A percentile compares a stretch with the other conserved stretches of the same genome.
Conservation (phyloP, 2,329 filamentous ascomycete genomes). For the Pseudopithomyces chartarum region DNA sequence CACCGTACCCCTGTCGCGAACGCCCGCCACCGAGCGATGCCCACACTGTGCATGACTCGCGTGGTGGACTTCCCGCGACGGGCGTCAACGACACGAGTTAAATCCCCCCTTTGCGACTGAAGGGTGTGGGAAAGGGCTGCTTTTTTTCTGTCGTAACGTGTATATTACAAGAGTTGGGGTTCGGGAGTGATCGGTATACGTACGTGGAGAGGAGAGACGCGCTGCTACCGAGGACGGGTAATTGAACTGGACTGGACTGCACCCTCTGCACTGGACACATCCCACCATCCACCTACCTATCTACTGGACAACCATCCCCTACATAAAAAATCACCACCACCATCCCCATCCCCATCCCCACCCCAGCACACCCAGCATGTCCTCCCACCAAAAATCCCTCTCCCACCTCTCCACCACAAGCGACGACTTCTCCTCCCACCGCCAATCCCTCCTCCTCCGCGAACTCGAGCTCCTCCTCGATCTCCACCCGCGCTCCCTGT, state of each 20-base stretch:
- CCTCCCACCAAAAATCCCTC: constrained; percentile 26
- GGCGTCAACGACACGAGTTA: not conserved
- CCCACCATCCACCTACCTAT: too few species aligned
- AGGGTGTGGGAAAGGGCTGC: not conserved
- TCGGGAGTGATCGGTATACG: too few species aligned
- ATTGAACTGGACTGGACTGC: too few species aligned
- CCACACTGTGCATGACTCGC: not conserved
- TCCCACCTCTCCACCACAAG: constrained; percentile 31
- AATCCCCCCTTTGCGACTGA: not conserved
- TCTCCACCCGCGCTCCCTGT: constrained; percentile 38
- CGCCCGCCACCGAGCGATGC: not conserved
- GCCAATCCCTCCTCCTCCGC: constrained; percentile 39
- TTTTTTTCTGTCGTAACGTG: not conserved
- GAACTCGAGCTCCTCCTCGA: constrained; percentile 42
- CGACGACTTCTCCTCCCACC: constrained; percentile 33
- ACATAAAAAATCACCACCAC: too few species aligned
- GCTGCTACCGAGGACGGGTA: too few species aligned
- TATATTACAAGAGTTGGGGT: not conserved
- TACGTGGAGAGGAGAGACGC: too few species aligned
- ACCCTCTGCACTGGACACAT: too few species aligned
- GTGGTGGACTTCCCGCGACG: not conserved
- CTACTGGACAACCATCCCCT: too few species aligned
- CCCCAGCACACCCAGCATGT: too few species aligned
- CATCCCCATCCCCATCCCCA: too few species aligned
- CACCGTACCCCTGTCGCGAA: not conserved